Conservation (phyloP, 2,329 filamentous ascomycete genomes). For the Parastagonospora avenae region DNA sequence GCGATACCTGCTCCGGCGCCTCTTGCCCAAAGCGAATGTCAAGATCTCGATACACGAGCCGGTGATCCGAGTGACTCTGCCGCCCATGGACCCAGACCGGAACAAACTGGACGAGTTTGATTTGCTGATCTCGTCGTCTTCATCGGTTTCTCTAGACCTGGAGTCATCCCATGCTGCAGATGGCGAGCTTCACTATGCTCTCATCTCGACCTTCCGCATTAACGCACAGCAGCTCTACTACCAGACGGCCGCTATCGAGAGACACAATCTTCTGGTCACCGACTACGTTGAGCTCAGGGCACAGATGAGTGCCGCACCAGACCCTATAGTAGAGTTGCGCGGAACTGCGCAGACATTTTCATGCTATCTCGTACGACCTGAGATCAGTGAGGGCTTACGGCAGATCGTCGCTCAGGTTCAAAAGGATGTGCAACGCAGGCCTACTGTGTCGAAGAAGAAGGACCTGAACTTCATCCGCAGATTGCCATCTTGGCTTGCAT, state of each 20-base stretch:
- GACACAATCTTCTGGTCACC: slow-evolving; percentile 85
- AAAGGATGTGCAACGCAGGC: slow-evolving; percentile 46
- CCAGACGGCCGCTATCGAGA: slow-evolving; percentile 80
- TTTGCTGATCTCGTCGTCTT: slow-evolving; percentile 91
- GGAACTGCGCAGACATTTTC: slow-evolving; percentile 86
- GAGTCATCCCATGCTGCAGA: slow-evolving; percentile 93
- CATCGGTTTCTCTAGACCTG: slow-evolving; percentile 88
- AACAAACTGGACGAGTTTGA: slow-evolving; percentile 82
- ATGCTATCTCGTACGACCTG: slow-evolving; percentile 85
- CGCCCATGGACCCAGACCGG: slow-evolving; percentile 67
- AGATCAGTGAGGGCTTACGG: slow-evolving; percentile 89
- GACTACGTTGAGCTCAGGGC: slow-evolving; percentile 87
- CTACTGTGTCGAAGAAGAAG: slow-evolving; percentile 48
- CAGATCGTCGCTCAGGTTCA: slow-evolving; percentile 88
- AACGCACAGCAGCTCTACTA: slow-evolving; percentile 93
- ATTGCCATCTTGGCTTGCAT: slow-evolving; percentile 81
- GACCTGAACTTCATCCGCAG: slow-evolving; percentile 70
- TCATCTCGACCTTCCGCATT: slow-evolving; percentile 80
- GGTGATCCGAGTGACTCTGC: slow-evolving; percentile 85
- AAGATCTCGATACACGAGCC: slow-evolving; percentile 98
- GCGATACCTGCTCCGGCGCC: slow-evolving; percentile 76
- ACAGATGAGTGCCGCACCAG: slow-evolving; percentile 81
- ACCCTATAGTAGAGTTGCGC: slow-evolving; percentile 79
- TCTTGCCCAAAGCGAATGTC: slow-evolving; percentile 90
- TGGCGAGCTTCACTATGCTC: slow-evolving; percentile 83